Conservation (phyloP, 352 stramenopile species). For the Globisporangium heterothallicum region DNA sequence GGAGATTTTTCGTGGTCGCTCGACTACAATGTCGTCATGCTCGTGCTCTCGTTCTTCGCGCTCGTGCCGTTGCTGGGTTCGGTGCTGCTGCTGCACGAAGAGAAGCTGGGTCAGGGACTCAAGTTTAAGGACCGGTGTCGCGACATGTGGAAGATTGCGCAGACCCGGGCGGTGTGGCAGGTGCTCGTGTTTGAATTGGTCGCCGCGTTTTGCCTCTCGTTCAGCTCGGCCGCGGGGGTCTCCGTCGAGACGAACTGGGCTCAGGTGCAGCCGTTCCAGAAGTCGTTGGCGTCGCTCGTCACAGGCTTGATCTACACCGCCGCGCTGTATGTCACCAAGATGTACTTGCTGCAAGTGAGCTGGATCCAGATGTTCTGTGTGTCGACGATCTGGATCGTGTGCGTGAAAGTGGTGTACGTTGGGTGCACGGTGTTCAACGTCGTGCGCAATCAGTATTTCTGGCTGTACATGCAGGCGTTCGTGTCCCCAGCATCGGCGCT, state of each 20-base stretch:
- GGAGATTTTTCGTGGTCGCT: slow-evolving; percentile 43
- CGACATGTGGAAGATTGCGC: slow-evolving; percentile 56
- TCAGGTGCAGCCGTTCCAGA: slow-evolving; percentile 41
- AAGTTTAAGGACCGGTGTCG: slow-evolving; percentile 22
- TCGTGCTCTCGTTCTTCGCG: slow-evolving; percentile 26
- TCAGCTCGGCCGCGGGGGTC: slow-evolving; percentile 38
- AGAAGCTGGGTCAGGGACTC: slow-evolving; percentile 24
- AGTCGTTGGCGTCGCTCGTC: slow-evolving; percentile 36
- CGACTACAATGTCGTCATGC: slow-evolving; percentile 33
- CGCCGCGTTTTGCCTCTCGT: slow-evolving; percentile 45
- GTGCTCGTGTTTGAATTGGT: slow-evolving; percentile 65
- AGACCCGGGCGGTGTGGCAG: slow-evolving; percentile 72
- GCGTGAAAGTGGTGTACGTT: slow-evolving; percentile 38
- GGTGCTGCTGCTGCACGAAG: slow-evolving; percentile 53
- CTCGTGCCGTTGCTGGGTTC: slow-evolving; percentile 39
- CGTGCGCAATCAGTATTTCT: slow-evolving; percentile 63
- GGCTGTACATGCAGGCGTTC: slow-evolving; percentile 52
- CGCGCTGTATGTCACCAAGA: slow-evolving; percentile 49
- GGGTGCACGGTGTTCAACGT: slow-evolving; percentile 51
- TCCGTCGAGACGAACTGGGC: slow-evolving; percentile 63
- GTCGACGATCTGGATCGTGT: slow-evolving; percentile 47
- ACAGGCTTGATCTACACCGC: slow-evolving; percentile 49
- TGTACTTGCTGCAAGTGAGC: slow-evolving; percentile 43
- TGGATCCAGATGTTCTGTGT: slow-evolving; percentile 51
- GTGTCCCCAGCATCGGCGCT: slow-evolving; percentile 45